phyloP scores from a whole-genome alignment of 139 green algal species.

The Tetradesmus lagerheimii region DNA sequence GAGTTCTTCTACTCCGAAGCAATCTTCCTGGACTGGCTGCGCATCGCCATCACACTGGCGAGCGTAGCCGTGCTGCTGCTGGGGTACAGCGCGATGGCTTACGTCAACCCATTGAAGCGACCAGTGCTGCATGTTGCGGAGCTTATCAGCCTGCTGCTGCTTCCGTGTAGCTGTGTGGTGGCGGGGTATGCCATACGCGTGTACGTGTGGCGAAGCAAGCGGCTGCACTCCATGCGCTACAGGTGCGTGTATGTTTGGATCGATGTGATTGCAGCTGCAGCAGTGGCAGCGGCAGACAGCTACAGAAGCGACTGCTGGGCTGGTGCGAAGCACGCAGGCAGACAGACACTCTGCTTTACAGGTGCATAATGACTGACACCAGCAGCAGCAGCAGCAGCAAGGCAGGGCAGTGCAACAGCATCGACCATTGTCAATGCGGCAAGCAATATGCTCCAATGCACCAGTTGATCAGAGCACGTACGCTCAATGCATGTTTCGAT shows the following conservation, averaged over 20 bases:
- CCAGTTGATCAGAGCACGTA: too few species aligned
- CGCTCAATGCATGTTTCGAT: too few species aligned
- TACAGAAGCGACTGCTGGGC: neutral
- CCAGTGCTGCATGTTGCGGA: slow-evolving; percentile 35
- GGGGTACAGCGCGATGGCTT: slow-evolving; percentile 18
- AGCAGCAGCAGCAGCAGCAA: too few species aligned
- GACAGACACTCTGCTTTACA: too few species aligned
- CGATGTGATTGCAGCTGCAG: neutral
- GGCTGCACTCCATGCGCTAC: slow-evolving; percentile 43
- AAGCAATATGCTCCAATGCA: too few species aligned
- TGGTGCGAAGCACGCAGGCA: too few species aligned
- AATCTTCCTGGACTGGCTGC: slow-evolving; percentile 39
- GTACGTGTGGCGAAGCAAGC: slow-evolving; percentile 28
- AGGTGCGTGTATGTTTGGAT: slow-evolving; percentile 24
- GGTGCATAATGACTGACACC: too few species aligned
- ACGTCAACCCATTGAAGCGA: slow-evolving; percentile 20
- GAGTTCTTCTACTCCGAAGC: slow-evolving; percentile 40
- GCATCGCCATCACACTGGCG: slow-evolving; percentile 29
- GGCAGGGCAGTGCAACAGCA: too few species aligned
- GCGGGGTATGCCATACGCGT: slow-evolving; percentile 35
- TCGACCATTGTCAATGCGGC: too few species aligned
- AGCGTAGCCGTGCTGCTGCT: slow-evolving; percentile 41
- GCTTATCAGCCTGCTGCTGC: slow-evolving; percentile 33
- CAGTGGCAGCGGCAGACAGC: neutral
- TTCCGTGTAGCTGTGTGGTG: slow-evolving; percentile 38